Evolutionary conservation across 306 rosid genomes (phyloP).

Genomic region (Inga leiocalycina): DNA sequence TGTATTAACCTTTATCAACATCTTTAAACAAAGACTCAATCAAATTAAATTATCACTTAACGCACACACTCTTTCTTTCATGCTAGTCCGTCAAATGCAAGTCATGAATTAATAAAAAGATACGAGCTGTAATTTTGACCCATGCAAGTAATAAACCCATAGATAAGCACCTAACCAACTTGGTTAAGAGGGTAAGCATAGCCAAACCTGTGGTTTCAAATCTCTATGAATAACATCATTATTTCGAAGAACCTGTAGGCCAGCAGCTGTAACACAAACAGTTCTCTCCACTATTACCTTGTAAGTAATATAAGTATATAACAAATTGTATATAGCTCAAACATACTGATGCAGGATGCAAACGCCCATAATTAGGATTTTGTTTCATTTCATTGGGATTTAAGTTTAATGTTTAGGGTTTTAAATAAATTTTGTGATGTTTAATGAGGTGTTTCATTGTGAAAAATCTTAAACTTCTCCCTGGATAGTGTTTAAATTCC

Average conservation of each 20-base stretch:
- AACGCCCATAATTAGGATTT: background rate
- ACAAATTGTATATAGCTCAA: slow-evolving; percentile 27
- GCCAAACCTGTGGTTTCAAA: slow-evolving; percentile 91
- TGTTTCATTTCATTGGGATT: background rate
- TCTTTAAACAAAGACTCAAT: background rate
- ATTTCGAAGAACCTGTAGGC: slow-evolving; percentile 90
- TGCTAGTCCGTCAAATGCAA: background rate
- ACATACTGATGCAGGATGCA: slow-evolving; percentile 4
- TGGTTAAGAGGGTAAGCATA: slow-evolving; percentile 27
- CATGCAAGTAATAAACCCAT: slow-evolving; percentile 11
- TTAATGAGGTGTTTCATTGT: background rate
- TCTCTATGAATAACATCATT: slow-evolving; percentile 94
- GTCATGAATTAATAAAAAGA: slow-evolving; percentile 12
- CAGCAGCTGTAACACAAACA: slow-evolving; percentile 75
- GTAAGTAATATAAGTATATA: slow-evolving; percentile 15
- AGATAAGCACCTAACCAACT: slow-evolving; percentile 1
- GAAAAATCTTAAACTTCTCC: background rate
- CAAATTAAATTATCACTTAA: slow-evolving; percentile 1
- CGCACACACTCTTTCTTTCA: background rate
- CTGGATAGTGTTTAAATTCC: background rate
- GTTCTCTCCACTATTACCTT: slow-evolving; percentile 30
- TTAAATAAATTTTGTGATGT: background rate
- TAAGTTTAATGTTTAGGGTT: background rate
- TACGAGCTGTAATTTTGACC: slow-evolving; percentile 24
- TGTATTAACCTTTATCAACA: slow-evolving; percentile 6